Evolutionary conservation across 768 basidiomycete genomes (phyloP), one percentile per base, ranked within the genome.

Genomic region (Coprinopsis cinerea): DNA sequence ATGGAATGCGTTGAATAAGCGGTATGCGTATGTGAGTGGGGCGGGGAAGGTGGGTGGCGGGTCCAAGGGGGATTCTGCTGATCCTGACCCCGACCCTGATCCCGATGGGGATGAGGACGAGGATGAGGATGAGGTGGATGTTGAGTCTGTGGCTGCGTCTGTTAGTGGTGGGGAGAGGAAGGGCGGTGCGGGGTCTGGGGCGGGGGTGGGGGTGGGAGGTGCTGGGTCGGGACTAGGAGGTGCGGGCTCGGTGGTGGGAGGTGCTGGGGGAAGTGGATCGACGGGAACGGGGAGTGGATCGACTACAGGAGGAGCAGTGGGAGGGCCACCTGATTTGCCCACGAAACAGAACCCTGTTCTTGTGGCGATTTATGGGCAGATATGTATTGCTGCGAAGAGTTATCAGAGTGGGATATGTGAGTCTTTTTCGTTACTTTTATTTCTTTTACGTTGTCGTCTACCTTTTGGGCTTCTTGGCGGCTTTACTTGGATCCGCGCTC

Each of bases 381-480:
- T 91, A 43, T 85, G 88, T 58, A 76, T 90, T n/a, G 79, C 81
- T 2, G 84, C 86, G 18, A 88, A 83, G 67, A 92, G 89, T 57
- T 93, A 86, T 63, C 92, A 96, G 59, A 88, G 87, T 57, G 88
- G 92, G 3, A 81, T 94, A 45, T 94, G 94, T 95, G 57, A 58
- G 90, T 72, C 28, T n/a, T n/a, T n/a, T n/a, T n/a, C n/a, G n/a
- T n/a, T n/a, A n/a, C n/a, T n/a, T n/a, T n/a, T n/a, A n/a, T n/a
- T 18, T 22, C 15, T n/a, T 15, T 41, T 43, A 15, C 23, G 35
- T 36, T 24, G 48, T 14, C 18, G 26, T n/a, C n/a, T n/a, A n/a
- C n/a, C n/a, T n/a, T n/a, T n/a, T n/a, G 10, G 18, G 41, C 37
- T 41, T 15, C 17, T 27, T 43, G 2, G 22, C 27, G 52, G 22